A percentile compares a stretch with the other conserved stretches of the same genome.
Evolutionary conservation across 768 basidiomycete genomes (phyloP).

Genomic region (Lepiota brunneoincarnata): DNA sequence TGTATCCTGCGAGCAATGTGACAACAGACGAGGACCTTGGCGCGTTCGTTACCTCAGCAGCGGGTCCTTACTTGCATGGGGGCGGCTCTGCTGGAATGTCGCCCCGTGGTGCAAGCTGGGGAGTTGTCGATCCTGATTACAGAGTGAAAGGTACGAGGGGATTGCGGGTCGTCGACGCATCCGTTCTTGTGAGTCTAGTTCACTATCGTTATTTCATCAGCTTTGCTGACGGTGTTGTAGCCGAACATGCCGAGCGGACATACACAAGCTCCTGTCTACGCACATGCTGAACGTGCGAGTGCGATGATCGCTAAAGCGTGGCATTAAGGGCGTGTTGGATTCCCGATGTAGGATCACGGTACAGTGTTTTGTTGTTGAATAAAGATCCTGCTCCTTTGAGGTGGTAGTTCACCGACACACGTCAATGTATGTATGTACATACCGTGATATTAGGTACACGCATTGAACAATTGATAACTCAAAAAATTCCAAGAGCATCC

Average conservation of each 20-base stretch:
- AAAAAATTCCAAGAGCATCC: too few species aligned
- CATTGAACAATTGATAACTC: too few species aligned
- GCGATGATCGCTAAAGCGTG: too few species aligned
- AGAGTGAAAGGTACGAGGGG: slow-evolving; percentile 24
- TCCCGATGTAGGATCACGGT: too few species aligned
- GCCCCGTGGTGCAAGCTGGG: neutral
- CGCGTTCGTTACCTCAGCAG: neutral
- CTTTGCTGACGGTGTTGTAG: slow-evolving; percentile 14
- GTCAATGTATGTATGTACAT: too few species aligned
- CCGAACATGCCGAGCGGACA: neutral
- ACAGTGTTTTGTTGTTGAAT: too few species aligned
- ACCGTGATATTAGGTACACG: too few species aligned
- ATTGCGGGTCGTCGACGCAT: slow-evolving; percentile 35
- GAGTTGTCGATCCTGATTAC: neutral
- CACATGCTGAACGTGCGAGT: too few species aligned
- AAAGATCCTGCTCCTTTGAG: too few species aligned
- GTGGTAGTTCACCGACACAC: too few species aligned
- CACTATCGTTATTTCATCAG: neutral
- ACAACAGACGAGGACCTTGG: slow-evolving; percentile 1
- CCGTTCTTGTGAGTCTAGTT: slow-evolving; percentile 23
- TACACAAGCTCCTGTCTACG: too few species aligned
- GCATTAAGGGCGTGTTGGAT: too few species aligned
- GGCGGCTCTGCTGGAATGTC: slow-evolving; percentile 29
- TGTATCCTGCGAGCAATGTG: neutral
- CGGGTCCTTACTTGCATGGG: slow-evolving; percentile 24